Base-by-base conservation (phyloP, 495 filamentous ascomycete genomes). In the Penicillium fimorum region DNA sequence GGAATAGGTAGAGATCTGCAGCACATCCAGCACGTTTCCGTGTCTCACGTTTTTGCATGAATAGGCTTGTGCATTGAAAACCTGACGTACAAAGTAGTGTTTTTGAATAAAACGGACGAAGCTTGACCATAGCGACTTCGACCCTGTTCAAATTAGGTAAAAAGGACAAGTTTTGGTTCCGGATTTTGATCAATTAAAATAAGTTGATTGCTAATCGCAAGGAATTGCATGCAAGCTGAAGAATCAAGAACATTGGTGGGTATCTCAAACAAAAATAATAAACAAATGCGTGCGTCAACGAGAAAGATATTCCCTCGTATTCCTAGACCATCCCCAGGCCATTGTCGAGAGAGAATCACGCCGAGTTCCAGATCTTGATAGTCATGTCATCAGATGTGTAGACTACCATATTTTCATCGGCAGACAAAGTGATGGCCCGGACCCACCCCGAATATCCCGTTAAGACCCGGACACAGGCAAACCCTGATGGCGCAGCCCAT, bases 361-460 rank as follows among this genome's bases (percentile, higher is more conserved):
- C 50, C 38, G 50, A 52, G 12, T 32, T 20, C 52, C 52, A 54
- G 8, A 54, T 47, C 43, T 54, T 54, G 43, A 54, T 54, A 29
- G 52, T 54, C 52, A 54, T 54, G 32, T 54, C 52, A 29, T 54
- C 52, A 20, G 52, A 54, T 2, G 52, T 54, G 13, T 54, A 54
- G 33, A 47, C 52, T 5, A 47, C 43, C 43, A 54, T 40, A 2
- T 17, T 35, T 12, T 43, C 52, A 38, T 54, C 52, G 12, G 13
- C 7, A 29, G 22, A 33, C 30, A 54, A n/a, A 11, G 20, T 47
- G 12, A 54, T 54, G 3, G 42, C 52, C 15, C 52, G 43, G 27
- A 54, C 52, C 52, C 52, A 54, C 4, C 52, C 52, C 7, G 52
- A 47, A 40, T 54, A 47, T 10, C 52, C 52, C 13, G 52, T 54